Evolutionary conservation across 1,284 basidiomycete species (phyloP).

Genomic region (Moesziomyces sp.): DNA sequence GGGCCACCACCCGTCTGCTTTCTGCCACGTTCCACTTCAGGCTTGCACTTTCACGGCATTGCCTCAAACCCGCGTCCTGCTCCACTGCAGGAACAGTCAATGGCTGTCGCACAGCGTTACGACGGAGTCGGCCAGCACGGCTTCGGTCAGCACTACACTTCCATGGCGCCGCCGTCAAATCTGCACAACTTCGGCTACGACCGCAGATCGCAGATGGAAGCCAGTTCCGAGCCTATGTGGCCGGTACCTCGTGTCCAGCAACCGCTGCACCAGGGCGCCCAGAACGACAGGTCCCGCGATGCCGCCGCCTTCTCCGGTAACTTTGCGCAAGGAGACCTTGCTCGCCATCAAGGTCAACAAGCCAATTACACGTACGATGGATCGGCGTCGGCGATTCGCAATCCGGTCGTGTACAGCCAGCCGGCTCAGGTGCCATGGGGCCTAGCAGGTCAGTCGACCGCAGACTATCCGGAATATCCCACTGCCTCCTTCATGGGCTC

Average conservation of each 20-base stretch:
- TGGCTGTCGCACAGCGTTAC: slow-evolving; percentile 45
- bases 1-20: too few relatives aligned
- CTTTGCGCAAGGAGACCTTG: slow-evolving; percentile 25
- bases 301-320: slow-evolving; percentile 9
- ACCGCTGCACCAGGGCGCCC: slow-evolving; percentile 15
- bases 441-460: slow-evolving; percentile 9
- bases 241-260: slow-evolving; percentile 27
- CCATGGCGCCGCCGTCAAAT: slow-evolving; percentile 30
- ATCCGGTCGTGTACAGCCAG: slow-evolving; percentile 46
- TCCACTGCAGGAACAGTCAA: slow-evolving; percentile 29
- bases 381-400: slow-evolving; percentile 26
- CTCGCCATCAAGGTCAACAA: slow-evolving; percentile 14
- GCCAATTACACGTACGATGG: slow-evolving; percentile 38
- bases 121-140: slow-evolving; percentile 49
- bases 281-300: slow-evolving; percentile 20
- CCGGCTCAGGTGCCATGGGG: slow-evolving; percentile 26
- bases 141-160: slow-evolving; percentile 27
- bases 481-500: slow-evolving; percentile 33
- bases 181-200: slow-evolving; percentile 25
- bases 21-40: too few relatives aligned
- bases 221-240: slow-evolving; percentile 29
- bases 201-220: slow-evolving; percentile 17
- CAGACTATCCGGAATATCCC: slow-evolving; percentile 34
- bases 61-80: slow-evolving; percentile 12
- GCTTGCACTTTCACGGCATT: slow-evolving; percentile 4